phyloP scores from a whole-genome alignment of 768 basidiomycete species.

The Leccinellum rugosiceps region DNA sequence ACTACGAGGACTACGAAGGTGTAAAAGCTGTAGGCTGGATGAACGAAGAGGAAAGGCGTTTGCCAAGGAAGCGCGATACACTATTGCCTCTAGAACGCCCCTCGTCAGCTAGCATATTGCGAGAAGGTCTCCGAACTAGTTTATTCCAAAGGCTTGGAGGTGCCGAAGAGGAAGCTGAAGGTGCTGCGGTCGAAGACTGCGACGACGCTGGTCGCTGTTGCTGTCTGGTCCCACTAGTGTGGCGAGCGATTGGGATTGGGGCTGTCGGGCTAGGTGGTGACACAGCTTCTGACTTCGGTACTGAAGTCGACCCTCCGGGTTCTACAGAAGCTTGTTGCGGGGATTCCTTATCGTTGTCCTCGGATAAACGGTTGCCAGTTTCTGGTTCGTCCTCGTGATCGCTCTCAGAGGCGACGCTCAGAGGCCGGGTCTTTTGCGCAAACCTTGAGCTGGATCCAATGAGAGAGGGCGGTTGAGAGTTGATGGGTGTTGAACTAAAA shows the following conservation, averaged over 20 bases:
- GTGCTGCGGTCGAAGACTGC: background rate
- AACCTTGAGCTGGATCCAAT: slow-evolving; percentile 4
- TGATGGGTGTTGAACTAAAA: slow-evolving; percentile 49
- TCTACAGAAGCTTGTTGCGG: background rate
- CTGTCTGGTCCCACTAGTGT: background rate
- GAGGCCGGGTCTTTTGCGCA: background rate
- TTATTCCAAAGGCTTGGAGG: slow-evolving; percentile 25
- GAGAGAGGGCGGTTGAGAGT: slow-evolving; percentile 30
- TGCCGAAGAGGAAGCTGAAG: slow-evolving; percentile 2
- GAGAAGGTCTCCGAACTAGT: slow-evolving; percentile 18
- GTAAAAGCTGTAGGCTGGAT: slow-evolving; percentile 1
- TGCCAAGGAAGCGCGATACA: slow-evolving; percentile 23
- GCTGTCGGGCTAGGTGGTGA: background rate
- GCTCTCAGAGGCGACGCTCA: slow-evolving; percentile 5
- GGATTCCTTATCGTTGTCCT: slow-evolving; percentile 4
- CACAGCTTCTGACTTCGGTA: background rate
- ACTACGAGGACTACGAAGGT: background rate
- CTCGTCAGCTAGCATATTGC: slow-evolving; percentile 8
- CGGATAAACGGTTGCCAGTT: background rate
- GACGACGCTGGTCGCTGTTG: slow-evolving; percentile 2
- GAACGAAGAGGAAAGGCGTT: slow-evolving; percentile 8
- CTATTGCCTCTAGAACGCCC: slow-evolving; percentile 12
- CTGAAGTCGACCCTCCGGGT: background rate
- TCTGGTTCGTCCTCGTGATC: slow-evolving; percentile 7
- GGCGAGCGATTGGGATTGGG: slow-evolving; percentile 7